A percentile compares a stretch with the other conserved stretches of the same genome.
These are phyloP conservation scores for Syzygium grande DNA, from an alignment of 345 rosid species.

Conservation along the genomic window DNA sequence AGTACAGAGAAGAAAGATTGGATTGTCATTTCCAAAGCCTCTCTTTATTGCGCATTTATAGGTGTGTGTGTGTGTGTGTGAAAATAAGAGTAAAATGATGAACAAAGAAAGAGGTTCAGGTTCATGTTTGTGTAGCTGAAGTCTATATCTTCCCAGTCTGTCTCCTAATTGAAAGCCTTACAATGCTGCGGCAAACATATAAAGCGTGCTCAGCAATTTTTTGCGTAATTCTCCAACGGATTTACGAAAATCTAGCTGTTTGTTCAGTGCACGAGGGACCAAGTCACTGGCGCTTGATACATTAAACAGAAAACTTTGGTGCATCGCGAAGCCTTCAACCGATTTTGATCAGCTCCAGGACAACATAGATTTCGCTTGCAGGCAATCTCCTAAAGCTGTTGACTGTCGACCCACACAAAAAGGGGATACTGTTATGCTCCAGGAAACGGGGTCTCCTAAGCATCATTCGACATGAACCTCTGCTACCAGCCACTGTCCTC, in stretches of 20 bases:
- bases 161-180: neutral
- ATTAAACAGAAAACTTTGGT: neutral
- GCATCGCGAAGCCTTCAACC: neutral
- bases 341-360: neutral
- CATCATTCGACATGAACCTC: neutral
- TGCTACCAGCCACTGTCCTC: neutral
- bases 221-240: neutral
- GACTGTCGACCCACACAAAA: neutral
- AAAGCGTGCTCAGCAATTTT: neutral
- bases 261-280: neutral
- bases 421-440: neutral
- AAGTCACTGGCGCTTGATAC: neutral
- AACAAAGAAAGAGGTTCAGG: neutral
- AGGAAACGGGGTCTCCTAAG: neutral
- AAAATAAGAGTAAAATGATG: neutral
- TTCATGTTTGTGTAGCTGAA: neutral
- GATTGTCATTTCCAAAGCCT: neutral
- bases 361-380: neutral
- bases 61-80: neutral
- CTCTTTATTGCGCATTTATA: neutral
- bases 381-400: neutral
- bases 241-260: neutral
- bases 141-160: neutral
- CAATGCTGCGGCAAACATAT: neutral
- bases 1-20: neutral